Base-by-base conservation (phyloP, 139 green algal species). In the Micractinium conductrix region DNA sequence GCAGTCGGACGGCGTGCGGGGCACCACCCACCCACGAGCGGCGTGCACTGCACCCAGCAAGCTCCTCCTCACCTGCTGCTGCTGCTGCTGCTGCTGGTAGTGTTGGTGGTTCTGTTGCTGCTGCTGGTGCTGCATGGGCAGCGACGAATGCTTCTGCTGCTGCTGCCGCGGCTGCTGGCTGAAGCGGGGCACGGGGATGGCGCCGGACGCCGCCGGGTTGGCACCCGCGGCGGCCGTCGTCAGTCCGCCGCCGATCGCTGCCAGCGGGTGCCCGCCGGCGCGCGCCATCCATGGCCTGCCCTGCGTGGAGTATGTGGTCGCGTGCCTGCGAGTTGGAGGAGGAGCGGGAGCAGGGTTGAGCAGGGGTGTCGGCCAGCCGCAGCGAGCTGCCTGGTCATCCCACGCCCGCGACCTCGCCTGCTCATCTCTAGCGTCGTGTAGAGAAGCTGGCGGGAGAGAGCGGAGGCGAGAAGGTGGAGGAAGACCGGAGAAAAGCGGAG, bases 31-130 rank as follows among this genome's bases (percentile, higher is more conserved):
- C n/a, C n/a, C n/a, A n/a, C n/a, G n/a, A n/a, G n/a, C n/a, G n/a
- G n/a, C n/a, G n/a, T n/a, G n/a, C n/a, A n/a, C n/a, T n/a, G n/a
- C n/a, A n/a, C n/a, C n/a, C n/a, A n/a, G n/a, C n/a, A n/a, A n/a
- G n/a, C n/a, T n/a, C n/a, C n/a, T n/a, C n/a, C n/a, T n/a, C n/a
- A n/a, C n/a, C n/a, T n/a, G n/a, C n/a, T n/a, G n/a, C n/a, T n/a
- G n/a, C n/a, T n/a, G n/a, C n/a, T n/a, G n/a, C n/a, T n/a, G n/a
- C 69, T 65, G 44, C 72, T 79, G 72, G 24, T 79, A 44, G 10
- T 43, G 40, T 28, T 48, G 38, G 21, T 26, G 12, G n/a, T 7
- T 42, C 67, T 42, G 67, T n/a, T 26, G 33, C 30, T n/a, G n/a
- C n/a, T n/a, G n/a, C n/a, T n/a, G n/a, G n/a, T n/a, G n/a, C n/a